Percentiles rank a stretch among this genome's conserved stretches.
Evolutionary conservation across 108 stramenopile species (phyloP).

Genomic region (Craspedostauros australis): DNA sequence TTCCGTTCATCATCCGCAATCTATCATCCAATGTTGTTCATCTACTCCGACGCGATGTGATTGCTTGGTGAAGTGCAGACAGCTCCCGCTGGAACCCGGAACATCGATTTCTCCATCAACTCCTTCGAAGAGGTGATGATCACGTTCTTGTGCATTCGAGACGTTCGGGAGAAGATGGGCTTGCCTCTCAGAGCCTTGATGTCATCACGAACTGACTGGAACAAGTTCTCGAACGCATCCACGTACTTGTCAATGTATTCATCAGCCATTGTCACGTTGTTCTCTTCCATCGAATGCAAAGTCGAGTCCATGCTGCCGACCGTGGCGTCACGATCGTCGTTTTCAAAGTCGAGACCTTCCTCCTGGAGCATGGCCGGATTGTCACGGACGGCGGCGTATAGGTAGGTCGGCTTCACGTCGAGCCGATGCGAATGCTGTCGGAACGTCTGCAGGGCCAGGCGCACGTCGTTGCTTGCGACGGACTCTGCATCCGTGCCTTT

Average conservation of each 20-base stretch:
- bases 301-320: background rate
- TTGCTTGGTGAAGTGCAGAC: too few species aligned
- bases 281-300: constrained; percentile 2
- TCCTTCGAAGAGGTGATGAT: background rate
- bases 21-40: too few species aligned
- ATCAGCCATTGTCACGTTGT: too few species aligned
- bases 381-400: constrained; percentile 12
- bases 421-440: constrained; percentile 3
- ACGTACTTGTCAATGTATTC: too few species aligned
- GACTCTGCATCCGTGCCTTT: too few species aligned
- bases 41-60: too few species aligned
- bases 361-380: constrained; percentile 3
- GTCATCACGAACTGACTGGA: background rate
- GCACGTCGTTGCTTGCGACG: too few species aligned
- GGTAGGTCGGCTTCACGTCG: background rate
- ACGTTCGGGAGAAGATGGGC: too few species aligned
- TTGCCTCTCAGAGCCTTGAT: too few species aligned
- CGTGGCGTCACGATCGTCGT: constrained; percentile 10
- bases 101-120: background rate
- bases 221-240: constrained; percentile 7
- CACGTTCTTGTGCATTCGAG: too few species aligned
- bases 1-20: too few species aligned
- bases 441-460: constrained; percentile 2
- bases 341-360: background rate
- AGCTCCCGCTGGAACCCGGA: too few species aligned